Evolutionary conservation across 495 filamentous ascomycete species (phyloP).

Genomic region (Penicillium bialowiezense): DNA sequence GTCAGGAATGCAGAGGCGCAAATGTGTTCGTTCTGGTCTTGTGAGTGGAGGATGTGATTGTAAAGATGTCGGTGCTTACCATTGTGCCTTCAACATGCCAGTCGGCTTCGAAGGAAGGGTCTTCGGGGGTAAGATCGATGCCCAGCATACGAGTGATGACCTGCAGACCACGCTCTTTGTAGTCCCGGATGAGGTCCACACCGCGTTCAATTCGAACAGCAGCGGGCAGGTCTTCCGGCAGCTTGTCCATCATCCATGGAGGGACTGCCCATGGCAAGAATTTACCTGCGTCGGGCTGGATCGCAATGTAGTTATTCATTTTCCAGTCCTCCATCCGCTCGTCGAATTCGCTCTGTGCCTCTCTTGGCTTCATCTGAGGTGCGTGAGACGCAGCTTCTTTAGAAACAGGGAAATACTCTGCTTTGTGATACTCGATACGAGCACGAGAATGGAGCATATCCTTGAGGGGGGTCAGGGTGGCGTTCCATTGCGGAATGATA

Average conservation of each 20-base stretch:
- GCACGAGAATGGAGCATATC: constrained; percentile 30
- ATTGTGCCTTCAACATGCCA: constrained; percentile 42
- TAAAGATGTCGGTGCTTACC: constrained; percentile 11
- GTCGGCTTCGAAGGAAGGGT: constrained; percentile 28
- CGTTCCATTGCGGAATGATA: constrained; percentile 40
- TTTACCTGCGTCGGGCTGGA: constrained; percentile 30
- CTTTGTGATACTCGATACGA: constrained; percentile 31
- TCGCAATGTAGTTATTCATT: constrained; percentile 16
- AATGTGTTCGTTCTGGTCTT: constrained; percentile 39
- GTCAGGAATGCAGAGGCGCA: constrained; percentile 29
- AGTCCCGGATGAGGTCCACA: constrained; percentile 35
- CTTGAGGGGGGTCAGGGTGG: constrained; percentile 39
- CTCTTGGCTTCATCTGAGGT: constrained; percentile 18
- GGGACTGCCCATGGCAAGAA: constrained; percentile 36
- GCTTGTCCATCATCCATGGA: constrained; percentile 20
- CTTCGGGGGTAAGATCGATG: constrained; percentile 33
- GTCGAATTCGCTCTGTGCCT: constrained; percentile 25
- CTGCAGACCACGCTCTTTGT: constrained; percentile 39
- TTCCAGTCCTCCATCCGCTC: constrained; percentile 26
- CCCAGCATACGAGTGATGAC: constrained; percentile 35
- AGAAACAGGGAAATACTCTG: constrained; percentile 27
- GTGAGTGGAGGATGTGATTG: neutral
- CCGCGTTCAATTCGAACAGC: constrained; percentile 21
- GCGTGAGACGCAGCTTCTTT: constrained; percentile 14
- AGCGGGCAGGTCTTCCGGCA: constrained; percentile 21